Evolutionary conservation across 805 yeast species (phyloP).

Genomic region (Ogataea nitratoaversa): DNA sequence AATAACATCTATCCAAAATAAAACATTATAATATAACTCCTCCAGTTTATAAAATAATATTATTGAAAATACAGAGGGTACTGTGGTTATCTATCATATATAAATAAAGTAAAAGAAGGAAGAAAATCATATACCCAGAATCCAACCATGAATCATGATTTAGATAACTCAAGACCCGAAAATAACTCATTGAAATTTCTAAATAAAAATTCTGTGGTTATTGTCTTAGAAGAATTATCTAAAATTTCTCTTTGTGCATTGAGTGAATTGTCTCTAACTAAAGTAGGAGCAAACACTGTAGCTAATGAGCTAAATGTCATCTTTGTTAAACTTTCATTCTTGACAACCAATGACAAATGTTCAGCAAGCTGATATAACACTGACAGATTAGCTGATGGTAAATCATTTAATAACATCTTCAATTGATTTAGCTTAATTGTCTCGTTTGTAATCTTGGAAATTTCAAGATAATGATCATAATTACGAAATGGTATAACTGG

Average conservation of each 20-base stretch:
- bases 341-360: slow-evolving; percentile 63
- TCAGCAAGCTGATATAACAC: slow-evolving; percentile 52
- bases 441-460: slow-evolving; percentile 35
- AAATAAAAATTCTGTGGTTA: slow-evolving; percentile 69
- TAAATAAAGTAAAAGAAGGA: no score
- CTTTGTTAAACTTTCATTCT: slow-evolving; percentile 53
- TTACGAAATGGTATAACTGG: slow-evolving; percentile 72
- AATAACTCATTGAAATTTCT: slow-evolving; percentile 39
- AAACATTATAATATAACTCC: no score
- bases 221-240: slow-evolving; percentile 80
- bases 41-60: no score
- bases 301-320: slow-evolving; percentile 83
- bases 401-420: slow-evolving; percentile 37
- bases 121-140: no score
- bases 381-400: slow-evolving; percentile 67
- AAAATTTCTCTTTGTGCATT: slow-evolving; percentile 76
- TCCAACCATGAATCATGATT: not conserved
- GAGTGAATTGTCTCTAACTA: slow-evolving; percentile 60
- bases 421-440: slow-evolving; percentile 40
- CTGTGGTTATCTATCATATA: no score
- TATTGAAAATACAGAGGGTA: no score
- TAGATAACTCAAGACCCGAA: slow-evolving; percentile 4
- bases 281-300: slow-evolving; percentile 92
- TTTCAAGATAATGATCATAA: slow-evolving; percentile 63
- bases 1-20: no score